Conservation (phyloP, 2,329 filamentous ascomycete genomes). For the Phaeosphaeriaceae sp. region DNA sequence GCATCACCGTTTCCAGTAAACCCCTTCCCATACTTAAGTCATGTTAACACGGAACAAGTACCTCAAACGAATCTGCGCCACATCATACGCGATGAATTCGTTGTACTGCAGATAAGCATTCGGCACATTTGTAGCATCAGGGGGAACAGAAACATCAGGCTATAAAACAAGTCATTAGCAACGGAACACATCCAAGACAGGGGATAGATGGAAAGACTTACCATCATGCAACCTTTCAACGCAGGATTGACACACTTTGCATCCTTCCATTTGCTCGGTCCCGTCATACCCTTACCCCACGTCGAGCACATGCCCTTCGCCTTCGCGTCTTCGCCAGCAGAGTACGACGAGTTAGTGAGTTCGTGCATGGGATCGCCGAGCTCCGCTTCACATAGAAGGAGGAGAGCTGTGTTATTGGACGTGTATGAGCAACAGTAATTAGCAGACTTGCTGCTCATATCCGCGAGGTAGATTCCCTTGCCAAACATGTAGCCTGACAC, state of each 20-base stretch:
- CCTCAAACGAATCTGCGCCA: conserved; percentile 71
- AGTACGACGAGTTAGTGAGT: conserved; percentile 63
- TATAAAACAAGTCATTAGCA: conserved; percentile 16
- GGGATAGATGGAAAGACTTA: conserved; percentile 46
- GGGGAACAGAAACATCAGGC: conserved; percentile 44
- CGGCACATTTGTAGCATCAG: conserved; percentile 57
- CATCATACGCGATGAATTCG: conserved; percentile 75
- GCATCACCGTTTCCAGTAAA: no score
- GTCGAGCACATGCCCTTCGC: conserved; percentile 68
- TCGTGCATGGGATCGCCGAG: conserved; percentile 77
- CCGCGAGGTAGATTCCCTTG: conserved; percentile 87
- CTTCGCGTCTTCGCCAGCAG: conserved; percentile 69
- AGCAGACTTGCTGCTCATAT: conserved; percentile 80
- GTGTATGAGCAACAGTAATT: conserved; percentile 71
- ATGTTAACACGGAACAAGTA: conserved; percentile 68
- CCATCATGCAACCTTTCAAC: conserved; percentile 73
- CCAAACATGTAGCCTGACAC: conserved; percentile 86
- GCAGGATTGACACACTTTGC: conserved; percentile 68
- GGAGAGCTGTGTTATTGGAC: conserved; percentile 72
- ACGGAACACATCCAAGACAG: no score
- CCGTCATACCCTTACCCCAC: conserved; percentile 69
- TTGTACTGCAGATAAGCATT: conserved; percentile 67
- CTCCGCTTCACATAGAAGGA: conserved; percentile 85
- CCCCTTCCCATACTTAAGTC: not conserved
- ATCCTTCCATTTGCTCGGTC: conserved; percentile 77